Percentiles rank a stretch among this genome's conserved stretches.
Conservation (phyloP, 1,284 basidiomycete genomes). For the Irpex rosettiformis region DNA sequence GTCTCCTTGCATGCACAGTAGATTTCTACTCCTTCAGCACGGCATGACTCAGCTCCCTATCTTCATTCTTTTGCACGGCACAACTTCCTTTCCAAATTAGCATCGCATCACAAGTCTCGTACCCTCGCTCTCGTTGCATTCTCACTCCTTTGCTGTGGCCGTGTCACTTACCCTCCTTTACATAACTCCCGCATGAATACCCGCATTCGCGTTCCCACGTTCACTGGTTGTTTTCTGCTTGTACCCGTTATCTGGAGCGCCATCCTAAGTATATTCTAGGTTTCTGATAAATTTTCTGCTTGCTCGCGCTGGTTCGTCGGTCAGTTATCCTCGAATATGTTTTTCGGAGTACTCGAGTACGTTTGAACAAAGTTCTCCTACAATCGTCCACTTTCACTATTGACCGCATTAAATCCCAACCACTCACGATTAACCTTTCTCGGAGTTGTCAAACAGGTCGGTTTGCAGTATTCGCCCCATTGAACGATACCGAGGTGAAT, state of each 20-base stretch:
- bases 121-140: constrained; percentile 15
- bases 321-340: no score
- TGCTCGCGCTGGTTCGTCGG: background rate
- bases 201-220: background rate
- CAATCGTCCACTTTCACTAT: no score
- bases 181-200: background rate
- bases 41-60: constrained; percentile 7
- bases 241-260: background rate
- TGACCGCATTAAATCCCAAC: no score
- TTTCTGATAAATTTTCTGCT: background rate
- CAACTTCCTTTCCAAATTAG: constrained; percentile 12
- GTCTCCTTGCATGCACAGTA: constrained; percentile 2
- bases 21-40: constrained; percentile 9
- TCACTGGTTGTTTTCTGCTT: background rate
- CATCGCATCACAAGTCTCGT: constrained; percentile 7
- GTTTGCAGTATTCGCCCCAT: no score
- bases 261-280: background rate
- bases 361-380: no score
- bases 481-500: no score
- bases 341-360: no score
- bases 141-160: constrained; percentile 14
- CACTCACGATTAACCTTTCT: no score
- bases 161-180: constrained; percentile 10
- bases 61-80: constrained; percentile 11
- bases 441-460: no score